phyloP scores from a whole-genome alignment of 1,284 basidiomycete genomes.

The Ustilago nuda region DNA sequence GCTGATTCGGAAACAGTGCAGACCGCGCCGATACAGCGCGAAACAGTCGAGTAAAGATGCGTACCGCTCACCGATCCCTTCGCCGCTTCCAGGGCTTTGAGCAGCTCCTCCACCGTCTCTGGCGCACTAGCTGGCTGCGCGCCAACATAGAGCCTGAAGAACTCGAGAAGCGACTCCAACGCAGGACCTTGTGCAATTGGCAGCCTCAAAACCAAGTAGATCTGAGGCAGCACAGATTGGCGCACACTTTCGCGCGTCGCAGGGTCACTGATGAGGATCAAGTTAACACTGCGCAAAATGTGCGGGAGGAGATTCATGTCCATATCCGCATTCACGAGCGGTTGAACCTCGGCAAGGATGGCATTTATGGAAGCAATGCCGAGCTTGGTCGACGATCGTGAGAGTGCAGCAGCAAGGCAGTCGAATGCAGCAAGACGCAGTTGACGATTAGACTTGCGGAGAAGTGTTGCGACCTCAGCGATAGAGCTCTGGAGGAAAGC shows the following conservation, averaged over 20 bases:
- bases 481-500: conserved; percentile 81
- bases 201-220: conserved; percentile 81
- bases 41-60: conserved; percentile 51
- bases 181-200: conserved; percentile 79
- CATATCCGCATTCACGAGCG: conserved; percentile 52
- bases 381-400: conserved; percentile 72
- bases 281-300: conserved; percentile 46
- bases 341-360: conserved; percentile 56
- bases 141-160: conserved; percentile 83
- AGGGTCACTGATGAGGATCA: conserved; percentile 45
- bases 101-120: conserved; percentile 40
- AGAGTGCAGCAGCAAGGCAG: conserved; percentile 80
- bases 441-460: conserved; percentile 82
- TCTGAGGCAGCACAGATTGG: conserved; percentile 74
- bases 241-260: conserved; percentile 37
- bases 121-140: conserved; percentile 74
- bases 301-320: conserved; percentile 59
- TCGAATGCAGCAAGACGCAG: conserved; percentile 85
- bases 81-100: conserved; percentile 34
- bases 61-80: conserved; percentile 35
- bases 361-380: conserved; percentile 30
- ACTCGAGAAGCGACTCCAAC: conserved; percentile 82
- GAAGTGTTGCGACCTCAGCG: conserved; percentile 80
- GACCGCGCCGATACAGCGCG: conserved; percentile 61
- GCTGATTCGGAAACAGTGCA: conserved; percentile 39